Conservation (phyloP, 345 rosid species). For the Brassica rapa region DNA sequence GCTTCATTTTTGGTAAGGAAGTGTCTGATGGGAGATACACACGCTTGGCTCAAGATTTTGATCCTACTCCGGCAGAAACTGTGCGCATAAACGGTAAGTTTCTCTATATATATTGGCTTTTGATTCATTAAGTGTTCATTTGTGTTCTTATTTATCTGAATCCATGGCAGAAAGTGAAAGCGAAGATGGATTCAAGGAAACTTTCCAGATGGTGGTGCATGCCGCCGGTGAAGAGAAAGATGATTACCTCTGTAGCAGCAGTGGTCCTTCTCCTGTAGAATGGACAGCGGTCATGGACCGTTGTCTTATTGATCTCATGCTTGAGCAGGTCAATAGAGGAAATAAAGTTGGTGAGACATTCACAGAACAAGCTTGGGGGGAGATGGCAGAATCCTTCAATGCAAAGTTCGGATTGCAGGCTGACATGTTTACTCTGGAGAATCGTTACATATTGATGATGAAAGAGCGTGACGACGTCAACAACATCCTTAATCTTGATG, state of each 20-base stretch:
- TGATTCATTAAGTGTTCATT: neutral
- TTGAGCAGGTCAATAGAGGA: constrained; percentile 53
- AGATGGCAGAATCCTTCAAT: constrained; percentile 56
- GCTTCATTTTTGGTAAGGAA: constrained; percentile 74
- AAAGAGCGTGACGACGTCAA: constrained; percentile 59
- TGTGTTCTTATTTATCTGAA: neutral
- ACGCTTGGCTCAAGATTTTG: constrained; percentile 58
- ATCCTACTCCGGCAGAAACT: constrained; percentile 41
- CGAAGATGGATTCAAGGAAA: constrained; percentile 21
- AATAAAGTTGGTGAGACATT: constrained; percentile 49
- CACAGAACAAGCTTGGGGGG: constrained; percentile 63
- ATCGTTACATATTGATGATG: constrained; percentile 58
- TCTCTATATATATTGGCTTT: neutral
- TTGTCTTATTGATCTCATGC: constrained; percentile 57
- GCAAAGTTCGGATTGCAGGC: constrained; percentile 52
- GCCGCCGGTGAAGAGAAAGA: constrained; percentile 49
- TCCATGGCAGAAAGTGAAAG: constrained; percentile 28
- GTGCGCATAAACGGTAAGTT: constrained; percentile 54
- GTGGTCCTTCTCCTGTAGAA: no score
- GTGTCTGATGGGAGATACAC: constrained; percentile 62
- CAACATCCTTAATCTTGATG: constrained; percentile 51
- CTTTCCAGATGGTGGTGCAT: neutral
- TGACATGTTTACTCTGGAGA: constrained; percentile 55
- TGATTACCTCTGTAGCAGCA: no score
- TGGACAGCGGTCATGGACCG: neutral